Evolutionary conservation across 1,284 basidiomycete genomes (phyloP), one percentile per base, ranked within the genome.

Genomic region (Agaricales sp.): DNA sequence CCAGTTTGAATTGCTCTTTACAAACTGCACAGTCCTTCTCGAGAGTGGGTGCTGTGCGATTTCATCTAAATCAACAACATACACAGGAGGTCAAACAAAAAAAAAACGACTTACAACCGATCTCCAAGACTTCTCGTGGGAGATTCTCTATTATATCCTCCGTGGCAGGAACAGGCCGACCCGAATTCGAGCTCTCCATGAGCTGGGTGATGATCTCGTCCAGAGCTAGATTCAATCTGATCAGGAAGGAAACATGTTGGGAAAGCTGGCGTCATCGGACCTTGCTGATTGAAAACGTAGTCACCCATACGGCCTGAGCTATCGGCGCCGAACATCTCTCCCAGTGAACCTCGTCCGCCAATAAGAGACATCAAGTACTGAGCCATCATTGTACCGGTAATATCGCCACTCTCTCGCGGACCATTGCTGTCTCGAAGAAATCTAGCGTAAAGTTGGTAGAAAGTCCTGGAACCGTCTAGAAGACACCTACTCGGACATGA

Each of bases 211-310:
- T 77, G 53, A 90, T 82, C 59, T 85, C 77, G 60, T 90, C 87
- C 57, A 90, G 62, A 13, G 84, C 87, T 87, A 55, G 38, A n/a
- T n/a, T n/a, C n/a, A n/a, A n/a, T n/a, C n/a, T n/a, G n/a, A n/a
- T n/a, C n/a, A n/a, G n/a, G n/a, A n/a, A n/a, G n/a, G n/a, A n/a
- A n/a, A n/a, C n/a, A n/a, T n/a, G n/a, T n/a, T n/a, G n/a, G n/a
- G n/a, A n/a, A n/a, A n/a, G n/a, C n/a, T n/a, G n/a, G n/a, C n/a
- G n/a, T n/a, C n/a, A 26, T 54, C 62, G 35, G 50, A 78, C 87
- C 85, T 73, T 88, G 83, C 65, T 90, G 86, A 54, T 79, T 85
- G 58, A 88, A 84, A 11, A 86, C 86, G 66, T 89, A 90, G 60
- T 90, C 87, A 8, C 87, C 87, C 78, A 78, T 78, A 56, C 76